These are phyloP conservation scores for Trypethelium eluteriae DNA, from an alignment of 495 filamentous ascomycete species.

Conservation along the genomic window DNA sequence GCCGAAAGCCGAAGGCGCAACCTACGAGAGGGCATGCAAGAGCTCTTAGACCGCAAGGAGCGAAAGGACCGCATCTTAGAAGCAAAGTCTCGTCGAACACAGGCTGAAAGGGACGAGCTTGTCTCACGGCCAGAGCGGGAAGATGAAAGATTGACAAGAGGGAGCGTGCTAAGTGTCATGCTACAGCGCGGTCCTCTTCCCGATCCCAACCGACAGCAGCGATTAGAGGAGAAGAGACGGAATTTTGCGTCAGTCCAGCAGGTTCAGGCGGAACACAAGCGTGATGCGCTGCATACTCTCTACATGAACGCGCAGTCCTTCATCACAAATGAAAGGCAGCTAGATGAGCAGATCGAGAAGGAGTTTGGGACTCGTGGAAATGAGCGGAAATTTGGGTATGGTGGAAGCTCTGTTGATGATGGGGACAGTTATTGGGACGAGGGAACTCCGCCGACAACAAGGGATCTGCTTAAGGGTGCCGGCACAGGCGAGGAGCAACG, in stretches of 20 bases:
- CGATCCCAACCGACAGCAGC: conserved; percentile 43
- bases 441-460: conserved; percentile 46
- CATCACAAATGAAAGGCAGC: conserved; percentile 55
- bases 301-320: conserved; percentile 60
- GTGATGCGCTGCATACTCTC: conserved; percentile 50
- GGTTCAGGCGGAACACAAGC: conserved; percentile 38
- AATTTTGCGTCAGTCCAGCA: conserved; percentile 37
- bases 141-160: conserved; percentile 54
- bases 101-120: conserved; percentile 40
- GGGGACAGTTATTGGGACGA: conserved; percentile 50
- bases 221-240: conserved; percentile 40
- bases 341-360: conserved; percentile 53
- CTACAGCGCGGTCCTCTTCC: conserved; percentile 32
- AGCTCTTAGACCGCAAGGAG: conserved; percentile 51
- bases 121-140: conserved; percentile 47
- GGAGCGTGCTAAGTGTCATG: conserved; percentile 29
- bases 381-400: conserved; percentile 34
- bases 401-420: neutral
- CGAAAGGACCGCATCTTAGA: conserved; percentile 36
- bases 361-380: conserved; percentile 49
- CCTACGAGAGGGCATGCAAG: conserved; percentile 54
- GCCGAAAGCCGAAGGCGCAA: conserved; percentile 53
- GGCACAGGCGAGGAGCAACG: conserved; percentile 24
- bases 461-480: conserved; percentile 37
- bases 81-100: conserved; percentile 35